Percentiles rank a stretch among this genome's conserved stretches.
Evolutionary conservation across 2,329 filamentous ascomycete species (phyloP).

Genomic region (Aspergillus fumigatiaffinis): DNA sequence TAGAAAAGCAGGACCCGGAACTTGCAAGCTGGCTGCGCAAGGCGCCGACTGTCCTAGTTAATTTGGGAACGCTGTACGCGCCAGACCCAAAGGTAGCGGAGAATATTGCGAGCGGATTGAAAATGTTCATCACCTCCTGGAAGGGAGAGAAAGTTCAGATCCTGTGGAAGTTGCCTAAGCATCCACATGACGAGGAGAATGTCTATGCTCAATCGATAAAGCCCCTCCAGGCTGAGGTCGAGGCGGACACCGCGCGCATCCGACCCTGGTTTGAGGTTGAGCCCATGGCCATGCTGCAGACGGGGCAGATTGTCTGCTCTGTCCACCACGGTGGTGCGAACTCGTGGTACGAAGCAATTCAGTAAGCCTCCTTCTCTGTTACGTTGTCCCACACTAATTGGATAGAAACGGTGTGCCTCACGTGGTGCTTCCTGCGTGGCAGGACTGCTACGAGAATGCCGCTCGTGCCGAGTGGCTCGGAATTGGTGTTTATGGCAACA

Average conservation of each 20-base stretch:
- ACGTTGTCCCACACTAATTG: not conserved
- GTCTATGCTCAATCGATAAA: slow-evolving; percentile 19
- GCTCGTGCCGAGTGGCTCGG: slow-evolving; percentile 38
- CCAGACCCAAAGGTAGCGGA: slow-evolving; percentile 32
- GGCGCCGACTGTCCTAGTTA: slow-evolving; percentile 47
- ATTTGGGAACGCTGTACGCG: slow-evolving; percentile 43
- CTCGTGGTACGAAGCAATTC: slow-evolving; percentile 44
- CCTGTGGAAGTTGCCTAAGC: slow-evolving; percentile 38
- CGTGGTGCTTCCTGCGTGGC: slow-evolving; percentile 44
- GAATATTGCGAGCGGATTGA: slow-evolving; percentile 39
- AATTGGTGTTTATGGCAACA: slow-evolving; percentile 39
- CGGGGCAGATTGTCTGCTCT: slow-evolving; percentile 37
- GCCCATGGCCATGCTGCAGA: slow-evolving; percentile 32
- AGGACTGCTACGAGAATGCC: slow-evolving; percentile 44
- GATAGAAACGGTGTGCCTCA: slow-evolving; percentile 42
- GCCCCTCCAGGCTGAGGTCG: slow-evolving; percentile 21
- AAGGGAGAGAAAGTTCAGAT: slow-evolving; percentile 27
- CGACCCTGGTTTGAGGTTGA: slow-evolving; percentile 43
- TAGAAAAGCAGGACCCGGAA: slow-evolving; percentile 40
- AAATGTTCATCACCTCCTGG: slow-evolving; percentile 30
- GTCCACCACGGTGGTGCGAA: slow-evolving; percentile 47
- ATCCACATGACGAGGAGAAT: slow-evolving; percentile 17
- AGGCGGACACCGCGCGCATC: slow-evolving; percentile 34
- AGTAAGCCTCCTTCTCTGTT: slow-evolving; percentile 24
- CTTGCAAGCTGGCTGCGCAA: slow-evolving; percentile 42